Evolutionary conservation across 73 alveolate genomes (phyloP).

Genomic region (Blepharisma stoltei): DNA sequence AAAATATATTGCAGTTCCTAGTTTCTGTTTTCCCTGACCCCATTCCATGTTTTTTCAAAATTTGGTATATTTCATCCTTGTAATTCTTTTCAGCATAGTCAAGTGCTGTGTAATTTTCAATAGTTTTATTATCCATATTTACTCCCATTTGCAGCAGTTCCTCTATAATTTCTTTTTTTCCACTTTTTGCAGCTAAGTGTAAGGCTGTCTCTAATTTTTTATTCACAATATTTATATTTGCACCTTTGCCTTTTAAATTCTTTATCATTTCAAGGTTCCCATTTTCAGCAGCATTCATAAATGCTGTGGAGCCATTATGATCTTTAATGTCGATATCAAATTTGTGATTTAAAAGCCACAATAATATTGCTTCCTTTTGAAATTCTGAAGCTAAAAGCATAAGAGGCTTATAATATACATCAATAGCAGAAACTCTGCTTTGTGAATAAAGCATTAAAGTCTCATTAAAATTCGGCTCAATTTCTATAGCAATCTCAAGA

Average conservation of each 20-base stretch:
- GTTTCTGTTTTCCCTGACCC: neutral
- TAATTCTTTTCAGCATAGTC: neutral
- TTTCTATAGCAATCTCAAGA: neutral
- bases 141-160: neutral
- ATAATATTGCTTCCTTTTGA: neutral
- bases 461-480: no score
- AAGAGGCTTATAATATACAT: neutral
- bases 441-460: neutral
- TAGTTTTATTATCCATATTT: neutral
- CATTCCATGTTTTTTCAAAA: conserved; percentile 15
- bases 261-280: conserved; percentile 18
- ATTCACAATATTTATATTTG: neutral
- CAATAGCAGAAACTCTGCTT: neutral
- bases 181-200: conserved; percentile 7
- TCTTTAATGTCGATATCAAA: neutral
- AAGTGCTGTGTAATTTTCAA: neutral
- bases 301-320: conserved; percentile 5
- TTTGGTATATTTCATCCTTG: neutral
- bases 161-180: neutral
- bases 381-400: conserved; percentile 1
- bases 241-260: neutral
- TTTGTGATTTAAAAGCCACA: neutral
- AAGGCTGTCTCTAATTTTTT: neutral
- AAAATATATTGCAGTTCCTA: neutral
- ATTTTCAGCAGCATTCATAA: neutral